These are phyloP conservation scores for Dictyostelium purpureum DNA, from an alignment of 78 protist species.

Conservation along the genomic window DNA sequence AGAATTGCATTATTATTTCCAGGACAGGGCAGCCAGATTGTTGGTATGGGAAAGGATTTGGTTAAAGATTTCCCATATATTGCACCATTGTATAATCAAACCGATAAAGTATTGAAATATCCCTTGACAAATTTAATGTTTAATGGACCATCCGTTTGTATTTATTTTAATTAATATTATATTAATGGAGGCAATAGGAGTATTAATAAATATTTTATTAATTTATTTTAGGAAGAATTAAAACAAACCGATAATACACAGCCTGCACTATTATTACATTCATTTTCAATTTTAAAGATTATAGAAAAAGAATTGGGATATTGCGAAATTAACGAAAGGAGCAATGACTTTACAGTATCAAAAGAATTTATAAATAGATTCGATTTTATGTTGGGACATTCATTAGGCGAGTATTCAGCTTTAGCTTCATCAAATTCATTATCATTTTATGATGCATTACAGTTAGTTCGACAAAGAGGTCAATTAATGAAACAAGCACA, in stretches of 20 bases:
- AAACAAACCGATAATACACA: constrained; percentile 72
- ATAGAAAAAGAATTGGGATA: constrained; percentile 40
- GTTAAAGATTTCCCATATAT: constrained; percentile 15
- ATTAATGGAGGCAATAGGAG: no score
- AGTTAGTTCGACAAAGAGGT: constrained; percentile 44
- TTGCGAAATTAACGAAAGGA: not conserved
- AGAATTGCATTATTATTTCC: constrained; percentile 46
- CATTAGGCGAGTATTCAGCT: constrained; percentile 58
- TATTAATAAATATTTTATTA: not conserved
- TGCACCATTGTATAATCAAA: not conserved
- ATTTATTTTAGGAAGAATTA: constrained; percentile 22
- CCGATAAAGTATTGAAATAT: constrained; percentile 24
- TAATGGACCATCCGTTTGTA: constrained; percentile 19
- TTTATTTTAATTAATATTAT: not conserved
- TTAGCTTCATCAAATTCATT: not conserved
- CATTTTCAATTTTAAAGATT: constrained; percentile 33
- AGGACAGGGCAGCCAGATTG: constrained; percentile 56
- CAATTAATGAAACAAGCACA: constrained; percentile 10
- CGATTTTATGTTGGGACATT: constrained; percentile 38
- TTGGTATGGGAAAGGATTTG: constrained; percentile 62
- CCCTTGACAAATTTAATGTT: constrained; percentile 36
- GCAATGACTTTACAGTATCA: not conserved
- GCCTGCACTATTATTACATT: constrained; percentile 54
- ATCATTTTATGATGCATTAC: not conserved
- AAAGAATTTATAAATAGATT: not conserved